Evolutionary conservation across 164 flowering plant species (phyloP), one percentile per base, ranked within the genome.

Genomic region (Magnolia officinalis): DNA sequence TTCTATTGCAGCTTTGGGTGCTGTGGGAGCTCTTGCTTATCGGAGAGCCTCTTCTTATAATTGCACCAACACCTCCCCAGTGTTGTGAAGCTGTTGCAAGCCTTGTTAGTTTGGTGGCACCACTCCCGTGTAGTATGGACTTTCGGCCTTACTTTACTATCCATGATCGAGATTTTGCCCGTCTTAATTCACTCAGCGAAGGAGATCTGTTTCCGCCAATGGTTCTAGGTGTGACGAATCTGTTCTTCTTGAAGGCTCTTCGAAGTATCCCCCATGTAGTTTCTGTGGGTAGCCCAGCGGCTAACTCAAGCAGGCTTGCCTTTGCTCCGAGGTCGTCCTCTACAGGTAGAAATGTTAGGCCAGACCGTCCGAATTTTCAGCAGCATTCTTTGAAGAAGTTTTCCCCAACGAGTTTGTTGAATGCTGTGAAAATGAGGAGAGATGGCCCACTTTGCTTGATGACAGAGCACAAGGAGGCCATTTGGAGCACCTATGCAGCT

Each of bases 61-160:
- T 96, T 80, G 96, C 98, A 24, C 97, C 98, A 23, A 89, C 98
- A 0, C 98, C 99, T 72, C 90, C 97, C 14, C 98, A 96, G 77
- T 96, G 98, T 77, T 90, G 94, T 85, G 99, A 96, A 85, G 99
- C 99, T 74, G 98, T 96, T 78, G 98, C 98, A 4, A 75, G 92
- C 70, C 90, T 96, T 76, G 97, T 96, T 29, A 96, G 99, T 85
- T 84, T 94, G 85, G 86, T 93, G 80, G 96, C 98, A 19, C 99
- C 99, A 1, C 88, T 96, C 18, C 86, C 88, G 58, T 89, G 84
- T 55, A 93, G 98, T 85, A 83, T 92, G 61, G 99, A 96, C 74
- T 96, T 94, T 76, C 87, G 98, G 82, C 99, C 98, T 49, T 96
- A 96, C 79, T 96, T 96, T 79, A 96, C 99, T 77, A 96, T 96